Evolutionary conservation across 352 stramenopile species (phyloP).

Genomic region (Peronospora tabacina): DNA sequence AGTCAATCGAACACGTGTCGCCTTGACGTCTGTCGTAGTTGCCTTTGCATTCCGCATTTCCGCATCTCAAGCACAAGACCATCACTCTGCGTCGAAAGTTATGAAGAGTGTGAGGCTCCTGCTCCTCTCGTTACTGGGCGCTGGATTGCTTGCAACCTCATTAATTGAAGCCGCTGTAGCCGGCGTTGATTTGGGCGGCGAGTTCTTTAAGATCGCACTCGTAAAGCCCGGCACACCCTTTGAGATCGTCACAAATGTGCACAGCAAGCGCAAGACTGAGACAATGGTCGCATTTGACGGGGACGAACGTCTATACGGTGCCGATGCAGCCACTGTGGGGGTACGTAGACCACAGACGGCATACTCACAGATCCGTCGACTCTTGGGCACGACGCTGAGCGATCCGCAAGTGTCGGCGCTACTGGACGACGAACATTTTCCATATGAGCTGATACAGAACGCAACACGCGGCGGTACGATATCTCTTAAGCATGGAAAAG

Average conservation of each 20-base stretch:
- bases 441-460: slow-evolving; percentile 78
- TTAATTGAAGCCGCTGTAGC: slow-evolving; percentile 48
- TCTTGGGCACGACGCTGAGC: slow-evolving; percentile 82
- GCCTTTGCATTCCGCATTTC: slow-evolving; percentile 21
- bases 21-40: slow-evolving; percentile 8
- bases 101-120: slow-evolving; percentile 29
- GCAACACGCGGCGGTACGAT: slow-evolving; percentile 65
- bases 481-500: slow-evolving; percentile 44
- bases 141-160: slow-evolving; percentile 25
- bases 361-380: slow-evolving; percentile 82
- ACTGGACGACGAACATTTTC: slow-evolving; percentile 65
- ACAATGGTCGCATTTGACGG: slow-evolving; percentile 88
- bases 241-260: slow-evolving; percentile 97
- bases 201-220: slow-evolving; percentile 83
- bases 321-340: slow-evolving; percentile 88
- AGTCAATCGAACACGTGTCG: slow-evolving; percentile 20
- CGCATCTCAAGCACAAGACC: slow-evolving; percentile 15
- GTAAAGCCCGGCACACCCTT: slow-evolving; percentile 92
- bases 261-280: slow-evolving; percentile 98
- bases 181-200: slow-evolving; percentile 93
- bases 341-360: slow-evolving; percentile 89
- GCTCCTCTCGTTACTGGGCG: slow-evolving; percentile 27
- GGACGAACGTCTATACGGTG: slow-evolving; percentile 92
- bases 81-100: slow-evolving; percentile 19
- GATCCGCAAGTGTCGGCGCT: slow-evolving; percentile 62